Evolutionary conservation across 139 green algal genomes (phyloP).

Genomic region (Mychonastes homosphaera): DNA sequence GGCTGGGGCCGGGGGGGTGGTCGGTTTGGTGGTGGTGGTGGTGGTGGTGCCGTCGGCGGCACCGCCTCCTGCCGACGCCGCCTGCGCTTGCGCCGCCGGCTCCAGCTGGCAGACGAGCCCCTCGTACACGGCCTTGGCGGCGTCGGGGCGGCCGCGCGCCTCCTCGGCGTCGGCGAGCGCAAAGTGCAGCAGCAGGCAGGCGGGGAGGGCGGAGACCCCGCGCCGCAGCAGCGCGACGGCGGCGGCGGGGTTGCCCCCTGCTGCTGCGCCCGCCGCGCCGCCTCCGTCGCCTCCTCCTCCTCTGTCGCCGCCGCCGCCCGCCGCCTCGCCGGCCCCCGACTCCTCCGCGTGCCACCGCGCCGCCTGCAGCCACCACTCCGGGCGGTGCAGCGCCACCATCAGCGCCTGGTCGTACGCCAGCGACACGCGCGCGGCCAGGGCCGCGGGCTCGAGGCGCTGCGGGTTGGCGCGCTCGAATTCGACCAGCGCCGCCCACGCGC

Average conservation of each 20-base stretch:
- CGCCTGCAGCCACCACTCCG: slow-evolving; percentile 67
- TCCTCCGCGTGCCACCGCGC: slow-evolving; percentile 39
- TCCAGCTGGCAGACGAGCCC: slow-evolving; percentile 19
- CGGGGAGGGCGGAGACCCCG: slow-evolving; percentile 39
- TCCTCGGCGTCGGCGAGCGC: slow-evolving; percentile 67
- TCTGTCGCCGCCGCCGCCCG: no score
- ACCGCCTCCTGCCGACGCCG: neutral
- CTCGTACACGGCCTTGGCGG: slow-evolving; percentile 38
- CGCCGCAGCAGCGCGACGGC: slow-evolving; percentile 23
- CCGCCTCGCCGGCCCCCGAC: no score
- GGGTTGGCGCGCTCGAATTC: slow-evolving; percentile 55
- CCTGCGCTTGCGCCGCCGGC: neutral
- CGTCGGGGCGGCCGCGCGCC: slow-evolving; percentile 28
- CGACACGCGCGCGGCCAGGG: slow-evolving; percentile 38
- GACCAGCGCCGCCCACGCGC: slow-evolving; percentile 58
- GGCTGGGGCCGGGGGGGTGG: slow-evolving; percentile 3
- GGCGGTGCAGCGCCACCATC: slow-evolving; percentile 55
- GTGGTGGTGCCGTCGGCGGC: slow-evolving; percentile 4
- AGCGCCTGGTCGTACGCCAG: slow-evolving; percentile 80
- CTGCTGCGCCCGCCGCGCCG: no score
- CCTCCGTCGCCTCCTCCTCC: no score
- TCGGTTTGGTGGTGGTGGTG: slow-evolving; percentile 12
- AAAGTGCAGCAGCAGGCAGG: slow-evolving; percentile 62
- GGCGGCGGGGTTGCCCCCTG: slow-evolving; percentile 9
- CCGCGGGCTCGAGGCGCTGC: slow-evolving; percentile 47